Conservation (phyloP, 208 protist genomes). For the Herpetomonas tarakana region DNA sequence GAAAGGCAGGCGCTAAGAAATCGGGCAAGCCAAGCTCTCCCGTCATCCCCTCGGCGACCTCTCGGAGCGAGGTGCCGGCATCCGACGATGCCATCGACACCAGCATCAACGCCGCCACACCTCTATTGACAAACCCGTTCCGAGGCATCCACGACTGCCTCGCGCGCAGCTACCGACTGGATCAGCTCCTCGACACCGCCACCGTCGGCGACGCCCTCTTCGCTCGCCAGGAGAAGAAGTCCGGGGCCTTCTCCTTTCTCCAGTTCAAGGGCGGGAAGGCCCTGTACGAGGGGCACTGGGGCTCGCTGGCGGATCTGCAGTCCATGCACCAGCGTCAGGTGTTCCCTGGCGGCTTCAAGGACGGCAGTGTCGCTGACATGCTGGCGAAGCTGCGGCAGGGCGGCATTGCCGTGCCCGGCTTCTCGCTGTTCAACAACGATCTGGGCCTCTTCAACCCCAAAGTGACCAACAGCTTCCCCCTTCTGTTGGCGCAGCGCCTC, state of each 20-base stretch:
- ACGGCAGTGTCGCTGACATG: neutral
- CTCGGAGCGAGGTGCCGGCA: too few relatives aligned
- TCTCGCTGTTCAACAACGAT: constrained; percentile 47
- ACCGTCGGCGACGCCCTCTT: constrained; percentile 40
- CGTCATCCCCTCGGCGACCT: too few relatives aligned
- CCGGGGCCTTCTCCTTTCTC: constrained; percentile 32
- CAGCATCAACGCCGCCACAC: too few relatives aligned
- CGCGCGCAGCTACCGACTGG: constrained; percentile 68
- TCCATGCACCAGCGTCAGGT: neutral
- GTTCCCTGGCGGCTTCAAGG: neutral
- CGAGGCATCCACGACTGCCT: constrained; percentile 53
- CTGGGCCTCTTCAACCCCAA: constrained; percentile 30
- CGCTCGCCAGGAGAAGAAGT: constrained; percentile 33
- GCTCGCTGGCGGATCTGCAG: neutral
- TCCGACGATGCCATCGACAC: too few relatives aligned
- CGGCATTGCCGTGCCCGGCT: constrained; percentile 2
- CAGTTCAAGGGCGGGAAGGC: constrained; percentile 10
- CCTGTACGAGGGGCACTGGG: constrained; percentile 13
- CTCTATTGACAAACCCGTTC: constrained; percentile 65
- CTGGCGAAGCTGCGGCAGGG: neutral
- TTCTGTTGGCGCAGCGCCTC: constrained; percentile 68
- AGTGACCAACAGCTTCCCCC: constrained; percentile 40
- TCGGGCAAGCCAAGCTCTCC: too few relatives aligned
- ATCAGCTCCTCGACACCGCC: constrained; percentile 44
- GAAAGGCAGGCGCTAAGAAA: too few relatives aligned